Conservation (phyloP, 2,329 filamentous ascomycete genomes). For the Emmonsia crescens region DNA sequence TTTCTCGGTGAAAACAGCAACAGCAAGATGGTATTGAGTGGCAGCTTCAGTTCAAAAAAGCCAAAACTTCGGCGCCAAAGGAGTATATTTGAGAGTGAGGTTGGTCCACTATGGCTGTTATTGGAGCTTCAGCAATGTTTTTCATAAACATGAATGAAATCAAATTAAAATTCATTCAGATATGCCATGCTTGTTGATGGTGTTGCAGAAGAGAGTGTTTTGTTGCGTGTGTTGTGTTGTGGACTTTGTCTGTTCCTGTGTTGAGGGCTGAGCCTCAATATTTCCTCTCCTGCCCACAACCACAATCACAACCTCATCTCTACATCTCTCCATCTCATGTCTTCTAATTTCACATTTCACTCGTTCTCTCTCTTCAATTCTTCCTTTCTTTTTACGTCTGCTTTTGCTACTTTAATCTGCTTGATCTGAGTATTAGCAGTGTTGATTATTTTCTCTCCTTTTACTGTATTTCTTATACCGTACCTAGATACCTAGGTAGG, state of each 20-base stretch:
- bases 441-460: constrained; percentile 29
- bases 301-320: background rate
- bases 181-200: background rate
- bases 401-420: constrained; percentile 16
- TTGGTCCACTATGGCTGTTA: background rate
- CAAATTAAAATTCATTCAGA: background rate
- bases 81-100: too few relatives aligned
- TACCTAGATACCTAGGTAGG: too few relatives aligned
- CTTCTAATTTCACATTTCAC: background rate
- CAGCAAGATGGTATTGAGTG: too few relatives aligned
- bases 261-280: background rate
- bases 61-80: background rate
- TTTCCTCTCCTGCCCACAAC: background rate
- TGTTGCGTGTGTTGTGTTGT: background rate
- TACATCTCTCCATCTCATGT: background rate
- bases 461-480: constrained; percentile 11
- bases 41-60: background rate
- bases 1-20: too few relatives aligned
- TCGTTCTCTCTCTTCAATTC: background rate
- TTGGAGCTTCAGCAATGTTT: background rate
- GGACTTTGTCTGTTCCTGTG: background rate
- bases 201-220: background rate
- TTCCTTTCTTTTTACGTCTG: constrained; percentile 35
- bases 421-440: constrained; percentile 21
- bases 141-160: background rate